A percentile compares a stretch with the other conserved stretches of the same genome.
Conservation (phyloP, 768 basidiomycete species). For the Suillus americanus region DNA sequence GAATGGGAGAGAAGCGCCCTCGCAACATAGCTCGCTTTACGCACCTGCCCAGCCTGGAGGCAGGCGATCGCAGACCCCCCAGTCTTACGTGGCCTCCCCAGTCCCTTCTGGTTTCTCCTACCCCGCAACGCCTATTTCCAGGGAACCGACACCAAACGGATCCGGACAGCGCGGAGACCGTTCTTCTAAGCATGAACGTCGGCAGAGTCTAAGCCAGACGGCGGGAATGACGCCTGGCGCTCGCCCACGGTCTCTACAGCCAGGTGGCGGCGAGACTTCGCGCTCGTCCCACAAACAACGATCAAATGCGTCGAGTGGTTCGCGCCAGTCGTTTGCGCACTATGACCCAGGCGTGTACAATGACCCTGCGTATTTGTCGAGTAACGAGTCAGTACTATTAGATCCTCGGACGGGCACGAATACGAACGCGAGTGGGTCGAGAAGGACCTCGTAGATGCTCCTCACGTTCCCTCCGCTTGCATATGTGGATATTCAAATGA, state of each 20-base stretch:
- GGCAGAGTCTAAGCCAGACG: slow-evolving; percentile 20
- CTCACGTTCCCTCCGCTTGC: slow-evolving; percentile 19
- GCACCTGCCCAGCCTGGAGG: slow-evolving; percentile 17
- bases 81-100: slow-evolving; percentile 25
- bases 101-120: slow-evolving; percentile 26
- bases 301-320: slow-evolving; percentile 26
- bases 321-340: slow-evolving; percentile 16
- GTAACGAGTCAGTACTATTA: slow-evolving; percentile 24
- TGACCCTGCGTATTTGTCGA: slow-evolving; percentile 24
- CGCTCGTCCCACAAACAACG: slow-evolving; percentile 16
- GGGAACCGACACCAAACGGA: slow-evolving; percentile 17
- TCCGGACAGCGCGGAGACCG: slow-evolving; percentile 11
- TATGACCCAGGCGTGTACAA: slow-evolving; percentile 26
- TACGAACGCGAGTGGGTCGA: slow-evolving; percentile 22
- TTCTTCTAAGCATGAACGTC: slow-evolving; percentile 25
- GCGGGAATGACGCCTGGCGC: slow-evolving; percentile 28
- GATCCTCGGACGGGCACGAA: slow-evolving; percentile 26
- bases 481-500: slow-evolving; percentile 15
- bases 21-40: slow-evolving; percentile 13
- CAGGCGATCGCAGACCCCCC: slow-evolving; percentile 20
- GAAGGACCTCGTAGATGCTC: slow-evolving; percentile 12
- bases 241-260: slow-evolving; percentile 14
- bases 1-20: slow-evolving; percentile 6
- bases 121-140: slow-evolving; percentile 29
- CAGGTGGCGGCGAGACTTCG: slow-evolving; percentile 9